Conservation (phyloP, 257 asterid species). For the Eucommia ulmoides region DNA sequence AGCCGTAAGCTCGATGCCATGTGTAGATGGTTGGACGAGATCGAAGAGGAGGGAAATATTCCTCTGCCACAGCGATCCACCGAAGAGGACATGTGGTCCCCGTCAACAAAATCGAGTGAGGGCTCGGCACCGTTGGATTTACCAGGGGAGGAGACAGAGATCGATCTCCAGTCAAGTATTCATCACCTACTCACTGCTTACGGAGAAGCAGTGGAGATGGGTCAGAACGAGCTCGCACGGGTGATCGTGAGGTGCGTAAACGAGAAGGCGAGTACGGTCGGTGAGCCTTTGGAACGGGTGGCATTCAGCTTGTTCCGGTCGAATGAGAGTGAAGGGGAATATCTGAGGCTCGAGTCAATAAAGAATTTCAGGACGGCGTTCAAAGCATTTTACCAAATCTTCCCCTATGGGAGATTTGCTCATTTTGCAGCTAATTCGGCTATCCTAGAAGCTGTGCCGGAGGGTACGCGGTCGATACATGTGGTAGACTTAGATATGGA, state of each 20-base stretch:
- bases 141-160: slow-evolving; percentile 22
- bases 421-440: slow-evolving; percentile 44
- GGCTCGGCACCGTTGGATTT: slow-evolving; percentile 10
- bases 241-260: slow-evolving; percentile 31
- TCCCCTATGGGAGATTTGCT: slow-evolving; percentile 48
- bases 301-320: slow-evolving; percentile 42
- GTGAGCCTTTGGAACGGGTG: slow-evolving; percentile 36
- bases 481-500: slow-evolving; percentile 44
- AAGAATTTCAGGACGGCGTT: slow-evolving; percentile 38
- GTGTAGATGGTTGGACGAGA: slow-evolving; percentile 34
- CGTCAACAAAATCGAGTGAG: slow-evolving; percentile 27
- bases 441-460: slow-evolving; percentile 37
- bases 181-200: slow-evolving; percentile 46
- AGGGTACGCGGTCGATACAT: slow-evolving; percentile 11
- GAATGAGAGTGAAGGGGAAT: slow-evolving; percentile 22
- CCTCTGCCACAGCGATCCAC: slow-evolving; percentile 19
- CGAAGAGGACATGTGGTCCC: slow-evolving; percentile 23
- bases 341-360: slow-evolving; percentile 37
- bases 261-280: slow-evolving; percentile 35
- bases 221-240: slow-evolving; percentile 34
- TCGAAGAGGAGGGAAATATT: slow-evolving; percentile 12
- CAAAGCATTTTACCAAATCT: slow-evolving; percentile 32
- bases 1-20: slow-evolving; percentile 14
- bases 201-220: slow-evolving; percentile 48
- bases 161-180: slow-evolving; percentile 24